Evolutionary conservation across 768 basidiomycete species (phyloP).

Genomic region (Termitomyces sp.): DNA sequence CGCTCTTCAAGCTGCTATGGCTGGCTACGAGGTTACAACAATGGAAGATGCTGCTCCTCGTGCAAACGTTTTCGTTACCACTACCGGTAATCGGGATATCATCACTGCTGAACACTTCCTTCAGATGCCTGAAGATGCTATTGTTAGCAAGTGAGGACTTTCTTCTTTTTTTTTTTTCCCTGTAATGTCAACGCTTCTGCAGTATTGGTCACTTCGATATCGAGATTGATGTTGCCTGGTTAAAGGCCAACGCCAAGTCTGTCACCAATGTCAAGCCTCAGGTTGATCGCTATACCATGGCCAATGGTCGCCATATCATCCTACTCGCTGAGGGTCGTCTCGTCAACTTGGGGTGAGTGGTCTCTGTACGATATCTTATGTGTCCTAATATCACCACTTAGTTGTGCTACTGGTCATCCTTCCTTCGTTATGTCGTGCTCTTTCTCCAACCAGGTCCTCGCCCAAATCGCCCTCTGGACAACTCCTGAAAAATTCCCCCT

Average conservation of each 20-base stretch:
- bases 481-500: slow-evolving; percentile 88
- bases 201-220: slow-evolving; percentile 87
- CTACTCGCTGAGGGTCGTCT: slow-evolving; percentile 98
- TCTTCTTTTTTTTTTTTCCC: neutral
- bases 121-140: slow-evolving; percentile 97
- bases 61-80: slow-evolving; percentile 92
- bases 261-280: slow-evolving; percentile 95
- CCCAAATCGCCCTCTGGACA: slow-evolving; percentile 98
- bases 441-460: slow-evolving; percentile 97
- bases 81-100: slow-evolving; percentile 98
- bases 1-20: slow-evolving; percentile 99
- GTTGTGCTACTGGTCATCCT: slow-evolving; percentile 96
- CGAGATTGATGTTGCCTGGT: slow-evolving; percentile 97
- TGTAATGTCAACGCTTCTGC: slow-evolving; percentile 4
- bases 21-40: slow-evolving; percentile 96
- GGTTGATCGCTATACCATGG: slow-evolving; percentile 96
- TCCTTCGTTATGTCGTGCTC: slow-evolving; percentile 99
- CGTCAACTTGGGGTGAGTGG: slow-evolving; percentile 87
- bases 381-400: slow-evolving; percentile 16
- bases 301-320: slow-evolving; percentile 89
- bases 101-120: slow-evolving; percentile 88
- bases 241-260: slow-evolving; percentile 86
- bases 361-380: slow-evolving; percentile 8
- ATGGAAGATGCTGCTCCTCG: slow-evolving; percentile 96
- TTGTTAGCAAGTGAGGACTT: slow-evolving; percentile 84